phyloP scores from a whole-genome alignment of 2,329 filamentous ascomycete genomes.

The Paradendryphiella salina region DNA sequence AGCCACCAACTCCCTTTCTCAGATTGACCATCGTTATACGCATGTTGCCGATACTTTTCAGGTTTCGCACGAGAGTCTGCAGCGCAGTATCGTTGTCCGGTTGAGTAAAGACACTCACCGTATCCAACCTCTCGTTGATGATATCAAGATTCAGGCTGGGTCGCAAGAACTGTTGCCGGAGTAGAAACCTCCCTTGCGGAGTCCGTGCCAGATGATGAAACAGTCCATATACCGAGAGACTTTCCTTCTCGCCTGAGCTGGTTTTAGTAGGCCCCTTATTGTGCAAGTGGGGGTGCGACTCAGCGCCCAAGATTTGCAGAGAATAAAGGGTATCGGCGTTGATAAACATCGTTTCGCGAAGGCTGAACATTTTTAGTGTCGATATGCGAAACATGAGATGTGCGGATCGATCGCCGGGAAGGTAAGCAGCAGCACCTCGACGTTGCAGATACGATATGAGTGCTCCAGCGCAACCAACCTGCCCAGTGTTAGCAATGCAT shows the following conservation, averaged over 20 bases:
- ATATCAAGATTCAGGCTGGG: conserved; percentile 70
- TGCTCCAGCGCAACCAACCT: conserved; percentile 84
- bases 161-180: conserved; percentile 81
- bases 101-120: conserved; percentile 67
- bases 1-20: conserved; percentile 72
- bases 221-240: conserved; percentile 79
- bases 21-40: conserved; percentile 69
- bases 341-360: conserved; percentile 71
- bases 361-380: conserved; percentile 73
- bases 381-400: conserved; percentile 62
- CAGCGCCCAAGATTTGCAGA: conserved; percentile 81
- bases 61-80: conserved; percentile 59
- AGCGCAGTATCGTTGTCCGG: conserved; percentile 67
- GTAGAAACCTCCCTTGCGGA: conserved; percentile 71
- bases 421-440: conserved; percentile 63
- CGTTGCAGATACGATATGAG: conserved; percentile 78
- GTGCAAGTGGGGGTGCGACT: conserved; percentile 80
- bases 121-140: conserved; percentile 72
- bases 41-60: conserved; percentile 78
- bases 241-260: conserved; percentile 72
- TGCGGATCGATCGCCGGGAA: conserved; percentile 62
- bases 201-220: conserved; percentile 76
- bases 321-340: conserved; percentile 78
- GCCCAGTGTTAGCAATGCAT: conserved; percentile 9
- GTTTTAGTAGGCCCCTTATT: conserved; percentile 68